Evolutionary conservation across 352 stramenopile species (phyloP), one percentile per base, ranked within the genome.

Genomic region (Globisporangium irregulare): DNA sequence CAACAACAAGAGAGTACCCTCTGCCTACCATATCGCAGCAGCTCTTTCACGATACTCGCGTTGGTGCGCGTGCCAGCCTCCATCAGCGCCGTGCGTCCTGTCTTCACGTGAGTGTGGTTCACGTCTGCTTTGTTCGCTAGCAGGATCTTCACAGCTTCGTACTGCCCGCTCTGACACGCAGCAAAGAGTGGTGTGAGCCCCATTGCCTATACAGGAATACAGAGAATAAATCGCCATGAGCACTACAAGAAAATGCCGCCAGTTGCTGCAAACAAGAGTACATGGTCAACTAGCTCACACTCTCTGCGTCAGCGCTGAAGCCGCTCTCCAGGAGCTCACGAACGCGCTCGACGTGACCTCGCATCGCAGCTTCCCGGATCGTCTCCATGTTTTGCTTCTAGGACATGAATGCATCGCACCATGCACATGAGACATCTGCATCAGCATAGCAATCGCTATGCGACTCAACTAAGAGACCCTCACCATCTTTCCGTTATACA

Each of bases 361-460:
- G 72, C 66, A 92, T 84, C 24, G 82, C 79, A 27, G 82, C 84
- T 66, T 90, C 78, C 1, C 84, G 84, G 51, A 92, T 91, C 4
- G 79, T 86, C 50, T 88, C 80, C 32, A 90, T 68, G 64, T 88
- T 88, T 62, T 89, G 76, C 74, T 81, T 81, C 84, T 92, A 66
- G 15, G 24, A 20, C 32, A 51, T 10, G 32, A 38, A 46, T 7
- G 36, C 18, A 57, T 4, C 10, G 25, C 41, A 18, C 38, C 12
- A 46, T 46, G 34, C 50, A n/a, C 24, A 55, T 36, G 12, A 36
- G 53, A n/a, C 15, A 7, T 15, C 14, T 29, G 12, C n/a, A 55
- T 55, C 3, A 9, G 3, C 4, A 22, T 9, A 36, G 20, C 32
- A 3, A 38, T 38, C 18, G 8, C n/a, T 55, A 12, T n/a, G 18